phyloP scores from a whole-genome alignment of 1,284 basidiomycete genomes.

The Schizophyllum amplum region DNA sequence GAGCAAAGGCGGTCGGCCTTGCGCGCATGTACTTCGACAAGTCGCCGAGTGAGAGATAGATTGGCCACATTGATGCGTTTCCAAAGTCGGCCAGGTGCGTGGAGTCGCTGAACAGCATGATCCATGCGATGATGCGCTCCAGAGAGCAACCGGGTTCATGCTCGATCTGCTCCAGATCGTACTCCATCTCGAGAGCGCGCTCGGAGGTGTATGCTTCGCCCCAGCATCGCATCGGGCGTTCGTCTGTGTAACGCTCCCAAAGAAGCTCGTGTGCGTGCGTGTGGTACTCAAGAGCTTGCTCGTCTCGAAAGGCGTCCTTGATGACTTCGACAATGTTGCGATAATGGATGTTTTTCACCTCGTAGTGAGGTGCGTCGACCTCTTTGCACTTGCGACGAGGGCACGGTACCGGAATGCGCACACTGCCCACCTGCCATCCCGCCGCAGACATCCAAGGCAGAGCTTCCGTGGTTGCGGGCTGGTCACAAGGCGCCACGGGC shows the following conservation, averaged over 20 bases:
- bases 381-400: too few relatives aligned
- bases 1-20: conserved; percentile 15
- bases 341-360: too few relatives aligned
- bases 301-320: background rate
- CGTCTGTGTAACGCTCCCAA: background rate
- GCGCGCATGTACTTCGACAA: conserved; percentile 26
- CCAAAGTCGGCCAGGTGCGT: conserved; percentile 30
- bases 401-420: too few relatives aligned
- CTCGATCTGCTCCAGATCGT: conserved; percentile 15
- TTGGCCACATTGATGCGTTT: conserved; percentile 25
- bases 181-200: conserved; percentile 10
- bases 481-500: too few relatives aligned
- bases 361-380: too few relatives aligned
- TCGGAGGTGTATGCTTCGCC: background rate
- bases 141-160: conserved; percentile 12
- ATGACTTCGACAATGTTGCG: background rate
- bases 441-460: too few relatives aligned
- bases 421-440: too few relatives aligned
- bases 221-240: background rate
- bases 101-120: conserved; percentile 30
- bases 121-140: conserved; percentile 17
- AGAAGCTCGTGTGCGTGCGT: background rate
- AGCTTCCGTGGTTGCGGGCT: too few relatives aligned
- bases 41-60: conserved; percentile 28
- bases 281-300: background rate